Evolutionary conservation across 176 grass and related monocot genomes (phyloP).

Genomic region (Phoenix dactylifera): DNA sequence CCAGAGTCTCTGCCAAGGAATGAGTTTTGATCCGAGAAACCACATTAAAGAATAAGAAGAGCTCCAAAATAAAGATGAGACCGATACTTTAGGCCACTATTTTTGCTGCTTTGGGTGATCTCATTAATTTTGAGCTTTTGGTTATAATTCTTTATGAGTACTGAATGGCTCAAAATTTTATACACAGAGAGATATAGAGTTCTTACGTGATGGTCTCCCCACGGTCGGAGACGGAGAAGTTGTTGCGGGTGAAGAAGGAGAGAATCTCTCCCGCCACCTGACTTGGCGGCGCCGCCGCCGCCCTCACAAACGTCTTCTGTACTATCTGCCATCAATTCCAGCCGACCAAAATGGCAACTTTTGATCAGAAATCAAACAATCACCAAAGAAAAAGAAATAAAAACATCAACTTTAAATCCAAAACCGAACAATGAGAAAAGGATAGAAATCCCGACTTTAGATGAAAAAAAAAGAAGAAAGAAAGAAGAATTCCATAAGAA

Average conservation of each 20-base stretch:
- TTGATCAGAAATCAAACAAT: neutral
- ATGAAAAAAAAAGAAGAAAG: neutral
- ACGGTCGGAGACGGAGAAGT: constrained; percentile 61
- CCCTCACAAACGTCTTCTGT: constrained; percentile 82
- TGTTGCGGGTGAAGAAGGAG: constrained; percentile 92
- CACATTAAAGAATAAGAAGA: no score
- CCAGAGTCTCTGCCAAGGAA: no score
- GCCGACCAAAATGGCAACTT: neutral
- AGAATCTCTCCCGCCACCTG: constrained; percentile 83
- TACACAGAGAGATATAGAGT: constrained; percentile 10
- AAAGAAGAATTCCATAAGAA: neutral
- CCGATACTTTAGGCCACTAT: no score
- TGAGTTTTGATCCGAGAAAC: no score
- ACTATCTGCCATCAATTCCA: constrained; percentile 53
- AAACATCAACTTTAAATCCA: no score
- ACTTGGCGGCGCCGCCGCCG: constrained; percentile 38
- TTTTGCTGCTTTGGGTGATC: no score
- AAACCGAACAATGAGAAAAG: no score
- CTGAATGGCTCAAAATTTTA: no score
- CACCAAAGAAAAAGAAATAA: no score
- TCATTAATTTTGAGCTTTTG: no score
- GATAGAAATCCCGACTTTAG: neutral
- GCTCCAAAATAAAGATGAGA: no score
- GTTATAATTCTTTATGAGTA: no score
- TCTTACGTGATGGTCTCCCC: constrained; percentile 94